Evolutionary conservation across 2,329 filamentous ascomycete species (phyloP).

Genomic region (Ceratocystis cacaofunesta): DNA sequence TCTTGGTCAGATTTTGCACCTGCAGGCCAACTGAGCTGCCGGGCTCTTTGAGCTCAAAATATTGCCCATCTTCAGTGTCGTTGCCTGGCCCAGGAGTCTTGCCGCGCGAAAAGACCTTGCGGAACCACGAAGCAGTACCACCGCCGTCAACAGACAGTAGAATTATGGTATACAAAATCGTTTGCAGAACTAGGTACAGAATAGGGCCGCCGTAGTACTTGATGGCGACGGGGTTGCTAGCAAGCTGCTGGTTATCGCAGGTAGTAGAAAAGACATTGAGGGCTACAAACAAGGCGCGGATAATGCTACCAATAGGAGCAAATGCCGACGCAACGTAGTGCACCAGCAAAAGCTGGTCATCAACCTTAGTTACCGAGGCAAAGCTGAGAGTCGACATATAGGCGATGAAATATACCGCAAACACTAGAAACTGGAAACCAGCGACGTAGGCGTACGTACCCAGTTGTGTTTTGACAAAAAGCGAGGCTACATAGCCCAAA

Average conservation of each 20-base stretch:
- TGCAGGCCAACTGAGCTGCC: slow-evolving; percentile 48
- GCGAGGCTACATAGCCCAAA: slow-evolving; percentile 65
- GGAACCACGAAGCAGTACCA: slow-evolving; percentile 41
- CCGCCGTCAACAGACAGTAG: slow-evolving; percentile 73
- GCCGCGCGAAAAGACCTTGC: slow-evolving; percentile 27
- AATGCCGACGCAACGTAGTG: slow-evolving; percentile 63
- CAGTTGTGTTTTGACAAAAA: slow-evolving; percentile 65
- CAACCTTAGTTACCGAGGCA: slow-evolving; percentile 52
- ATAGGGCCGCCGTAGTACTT: slow-evolving; percentile 71
- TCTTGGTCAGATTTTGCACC: slow-evolving; percentile 68
- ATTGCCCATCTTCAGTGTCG: slow-evolving; percentile 40
- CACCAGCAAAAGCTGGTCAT: slow-evolving; percentile 49
- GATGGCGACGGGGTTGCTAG: slow-evolving; percentile 54
- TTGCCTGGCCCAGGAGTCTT: not conserved
- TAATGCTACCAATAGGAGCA: slow-evolving; percentile 61
- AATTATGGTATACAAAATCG: slow-evolving; percentile 51
- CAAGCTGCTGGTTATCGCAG: slow-evolving; percentile 50
- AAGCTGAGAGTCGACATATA: slow-evolving; percentile 64
- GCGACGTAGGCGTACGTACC: slow-evolving; percentile 74
- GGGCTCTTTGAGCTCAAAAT: slow-evolving; percentile 28
- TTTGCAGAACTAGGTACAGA: slow-evolving; percentile 64
- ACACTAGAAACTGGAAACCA: slow-evolving; percentile 56
- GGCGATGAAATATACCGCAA: slow-evolving; percentile 56
- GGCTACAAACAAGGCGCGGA: slow-evolving; percentile 58
- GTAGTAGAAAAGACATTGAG: slow-evolving; percentile 74